Conservation (phyloP, 768 basidiomycete species). For the Trametes sanguinea region DNA sequence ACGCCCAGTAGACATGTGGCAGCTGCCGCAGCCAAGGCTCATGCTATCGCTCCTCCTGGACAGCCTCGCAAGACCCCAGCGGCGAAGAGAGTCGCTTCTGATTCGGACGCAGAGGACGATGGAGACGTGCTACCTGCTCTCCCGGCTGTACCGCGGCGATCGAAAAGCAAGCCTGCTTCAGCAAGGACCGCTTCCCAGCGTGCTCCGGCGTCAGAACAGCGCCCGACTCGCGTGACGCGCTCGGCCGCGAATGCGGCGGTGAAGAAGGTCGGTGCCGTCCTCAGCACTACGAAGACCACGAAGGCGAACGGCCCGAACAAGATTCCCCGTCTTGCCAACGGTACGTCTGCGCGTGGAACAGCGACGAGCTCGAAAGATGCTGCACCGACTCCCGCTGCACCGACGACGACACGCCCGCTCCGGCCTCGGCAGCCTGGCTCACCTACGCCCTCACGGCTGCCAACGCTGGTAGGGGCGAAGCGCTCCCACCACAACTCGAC, state of each 20-base stretch:
- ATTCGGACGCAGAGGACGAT: constrained; percentile 61
- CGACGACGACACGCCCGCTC: constrained; percentile 38
- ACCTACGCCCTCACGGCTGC: constrained; percentile 75
- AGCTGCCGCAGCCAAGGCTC: constrained; percentile 67
- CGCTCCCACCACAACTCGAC: constrained; percentile 44
- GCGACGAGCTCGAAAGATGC: constrained; percentile 40
- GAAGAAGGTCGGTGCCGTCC: constrained; percentile 29
- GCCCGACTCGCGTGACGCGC: constrained; percentile 72
- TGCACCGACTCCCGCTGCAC: constrained; percentile 31
- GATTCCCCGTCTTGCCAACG: constrained; percentile 42
- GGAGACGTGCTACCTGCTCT: constrained; percentile 69
- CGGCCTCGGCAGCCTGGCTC: constrained; percentile 54
- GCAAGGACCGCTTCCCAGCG: constrained; percentile 41
- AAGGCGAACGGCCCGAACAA: constrained; percentile 40
- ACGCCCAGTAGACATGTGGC: constrained; percentile 80
- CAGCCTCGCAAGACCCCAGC: constrained; percentile 89
- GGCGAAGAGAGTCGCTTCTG: constrained; percentile 67
- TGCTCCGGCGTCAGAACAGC: constrained; percentile 68
- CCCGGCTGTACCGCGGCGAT: constrained; percentile 38
- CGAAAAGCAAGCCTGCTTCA: constrained; percentile 29
- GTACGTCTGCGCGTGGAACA: constrained; percentile 54
- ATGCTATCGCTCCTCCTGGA: constrained; percentile 72
- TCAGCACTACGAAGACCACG: constrained; percentile 27
- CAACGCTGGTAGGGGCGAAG: constrained; percentile 65
- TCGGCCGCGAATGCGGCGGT: constrained; percentile 56